Base-by-base conservation (phyloP, 345 rosid genomes). In the Theobroma cacao region DNA sequence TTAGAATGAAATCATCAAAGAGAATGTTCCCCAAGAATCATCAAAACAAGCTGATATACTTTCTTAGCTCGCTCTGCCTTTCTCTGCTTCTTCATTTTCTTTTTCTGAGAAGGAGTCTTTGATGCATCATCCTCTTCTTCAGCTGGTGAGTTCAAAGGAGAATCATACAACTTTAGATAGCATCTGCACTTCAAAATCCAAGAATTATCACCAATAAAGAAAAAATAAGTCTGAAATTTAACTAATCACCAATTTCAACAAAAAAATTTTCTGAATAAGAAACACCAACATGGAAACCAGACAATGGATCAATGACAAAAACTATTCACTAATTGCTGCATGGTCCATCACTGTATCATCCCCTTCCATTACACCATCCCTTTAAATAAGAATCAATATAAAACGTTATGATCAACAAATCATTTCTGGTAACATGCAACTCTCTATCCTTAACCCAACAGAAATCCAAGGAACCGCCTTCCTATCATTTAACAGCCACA, bases 31-130 rank as follows among this genome's bases (percentile, higher is more conserved):
- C 72, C 18, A 8, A 36, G 81, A 73, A 40, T 63, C 55, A 73
- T 2, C 24, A 24, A 41, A 77, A 72, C 53, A 72, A 75, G 59
- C 41, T 38, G 69, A 56, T 87, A 69, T 80, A 93, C 98, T 86
- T 92, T 97, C 92, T 93, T 97, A 76, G 98, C 98, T 77, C 98
- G 90, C 88, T 94, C 98, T 53, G 98, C 97, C 85, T 94, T 97
- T 70, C 89, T 91, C 84, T 93, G 98, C 82, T 94, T 97, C 88
- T 89, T 91, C 82, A 92, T 77, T 86, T 97, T 97, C 94, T 92
- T 97, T 81, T 92, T 97, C 84, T 94, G 98, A 70, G 98, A 88
- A 74, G 97, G 94, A 76, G 85, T 91, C 88, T 97, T 93, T 40
- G 94, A 89, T 86, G 87, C 86, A 79, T 82, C 90, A 62, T 92